Evolutionary conservation across 2,329 filamentous ascomycete species (phyloP), one percentile per base, ranked within the genome.

Genomic region (Fusarium euwallaceae): DNA sequence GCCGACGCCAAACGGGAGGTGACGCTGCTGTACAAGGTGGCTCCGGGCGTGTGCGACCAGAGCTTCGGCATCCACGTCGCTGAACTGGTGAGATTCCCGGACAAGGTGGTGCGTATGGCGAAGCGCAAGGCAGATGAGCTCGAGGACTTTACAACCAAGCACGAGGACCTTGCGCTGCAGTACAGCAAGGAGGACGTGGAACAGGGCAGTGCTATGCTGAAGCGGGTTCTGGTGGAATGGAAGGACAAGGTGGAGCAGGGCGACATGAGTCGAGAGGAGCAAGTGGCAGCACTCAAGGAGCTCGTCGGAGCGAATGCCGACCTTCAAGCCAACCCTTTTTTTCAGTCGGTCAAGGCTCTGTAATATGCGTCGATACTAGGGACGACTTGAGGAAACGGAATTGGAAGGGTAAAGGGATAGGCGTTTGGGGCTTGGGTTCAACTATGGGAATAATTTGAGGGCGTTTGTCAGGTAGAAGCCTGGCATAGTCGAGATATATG

Each of bases 71-170:
- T 99, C 78, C 97, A 99, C 84, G 97, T 99, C 16, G 97, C 97
- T 1, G 97, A 99, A 85, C 89, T 99, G 7, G 97, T 99, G 22
- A 92, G 95, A 53, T 99, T 99, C 85, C 97, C 97, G 0, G 92
- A 95, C 78, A 99, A 99, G 85, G 97, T 99, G 17, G 94, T 99
- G 70, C 95, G 95, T 74, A 99, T 99, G 97, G 97, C 97, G n/a
- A 97, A 97, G 85, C 91, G 97, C 78, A 99, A 99, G 86, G 97
- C 97, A 0, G 97, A 98, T 82, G 97, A 99, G 87, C 88, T 99
- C 39, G 97, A 99, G 82, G 97, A 99, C 82, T 99, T 99, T 79
- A 93, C 94, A 0, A 90, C 90, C 61, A 95, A 95, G 84, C 91
- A 94, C 78, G 92, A 94, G 71, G 87, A 88, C 53, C 78, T 87